Percentiles rank a stretch among this genome's conserved stretches.
These are phyloP conservation scores for Kernera saxatilis DNA, from an alignment of 345 rosid genomes.

Conservation along the genomic window DNA sequence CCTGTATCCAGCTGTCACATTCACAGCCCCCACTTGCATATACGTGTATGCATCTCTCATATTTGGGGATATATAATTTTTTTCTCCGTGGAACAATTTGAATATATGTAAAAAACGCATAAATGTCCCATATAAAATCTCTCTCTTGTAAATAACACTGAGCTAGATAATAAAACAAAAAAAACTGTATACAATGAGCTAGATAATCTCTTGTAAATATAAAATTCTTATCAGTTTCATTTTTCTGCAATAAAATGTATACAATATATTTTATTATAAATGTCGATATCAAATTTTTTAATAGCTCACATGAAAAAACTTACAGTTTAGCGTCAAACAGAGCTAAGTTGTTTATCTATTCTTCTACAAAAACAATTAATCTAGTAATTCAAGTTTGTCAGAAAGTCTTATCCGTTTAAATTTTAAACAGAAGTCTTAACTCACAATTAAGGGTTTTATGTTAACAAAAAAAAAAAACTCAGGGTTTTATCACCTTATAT, in stretches of 20 bases:
- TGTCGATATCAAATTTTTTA: too few species aligned
- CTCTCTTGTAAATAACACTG: too few species aligned
- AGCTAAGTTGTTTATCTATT: background rate
- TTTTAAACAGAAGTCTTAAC: background rate
- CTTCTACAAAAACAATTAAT: background rate
- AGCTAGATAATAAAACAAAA: too few species aligned
- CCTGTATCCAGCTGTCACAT: slow-evolving; percentile 32
- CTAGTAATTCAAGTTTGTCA: background rate
- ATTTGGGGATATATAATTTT: background rate
- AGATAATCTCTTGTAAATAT: too few species aligned
- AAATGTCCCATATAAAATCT: too few species aligned
- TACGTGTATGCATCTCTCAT: background rate
- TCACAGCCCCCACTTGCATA: slow-evolving; percentile 16
- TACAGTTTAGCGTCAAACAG: background rate
- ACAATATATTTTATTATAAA: too few species aligned
- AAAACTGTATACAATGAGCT: too few species aligned
- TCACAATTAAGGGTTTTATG: too few species aligned
- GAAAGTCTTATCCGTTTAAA: background rate
- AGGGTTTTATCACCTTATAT: background rate
- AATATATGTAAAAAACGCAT: background rate
- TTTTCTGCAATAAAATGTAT: too few species aligned
- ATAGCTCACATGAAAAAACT: too few species aligned
- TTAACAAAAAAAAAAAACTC: too few species aligned
- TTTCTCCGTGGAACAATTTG: background rate
- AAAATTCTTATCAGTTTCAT: too few species aligned